Base-by-base conservation (phyloP, 164 flowering plant genomes). In the Magnolia sinica region DNA sequence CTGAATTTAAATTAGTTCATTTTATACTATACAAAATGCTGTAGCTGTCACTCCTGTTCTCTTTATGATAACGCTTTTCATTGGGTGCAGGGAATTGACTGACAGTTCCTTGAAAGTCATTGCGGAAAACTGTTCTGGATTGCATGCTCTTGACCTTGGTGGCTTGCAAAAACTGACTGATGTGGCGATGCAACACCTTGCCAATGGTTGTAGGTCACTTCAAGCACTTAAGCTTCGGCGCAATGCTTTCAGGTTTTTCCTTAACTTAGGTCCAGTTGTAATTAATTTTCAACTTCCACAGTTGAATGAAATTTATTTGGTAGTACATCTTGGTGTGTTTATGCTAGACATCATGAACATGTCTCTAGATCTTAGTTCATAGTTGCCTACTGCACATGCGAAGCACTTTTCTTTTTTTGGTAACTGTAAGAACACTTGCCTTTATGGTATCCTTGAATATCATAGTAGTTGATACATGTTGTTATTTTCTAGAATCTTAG, bases 81-180 rank as follows among this genome's bases (percentile, higher is more conserved):
- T 71, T 76, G 77, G 76, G 29, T 87, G 82, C 91, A 94, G 99
- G 83, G 83, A 86, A 52, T 79, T 96, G 87, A 89, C 96, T 72
- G 97, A 96, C 86, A 66, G 73, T 24, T 89, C 98, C 50, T 1
- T 94, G 81, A 85, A 88, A 83, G 84, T 66, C 75, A 88, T 94
- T 71, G 87, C 88, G 20, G 83, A 84, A 76, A 82, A 31, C 10
- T 96, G 97, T 84, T 16, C 87, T 55, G 79, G 75, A 11, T 85
- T 96, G 79, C n/a, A 80, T 80, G 80, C 88, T 14, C 85, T 96
- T 58, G 89, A 91, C 72, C 87, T 96, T 51, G 73, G 20, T 73
- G 85, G 88, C 78, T 81, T 95, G 88, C 29, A 69, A 71, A 87
- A 86, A 70, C 81, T 96, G 84, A 94, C 96, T n/a, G 96, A 96